A percentile compares a stretch with the other conserved stretches of the same genome.
Evolutionary conservation across 768 basidiomycete genomes (phyloP).

Genomic region (Zangia roseola): DNA sequence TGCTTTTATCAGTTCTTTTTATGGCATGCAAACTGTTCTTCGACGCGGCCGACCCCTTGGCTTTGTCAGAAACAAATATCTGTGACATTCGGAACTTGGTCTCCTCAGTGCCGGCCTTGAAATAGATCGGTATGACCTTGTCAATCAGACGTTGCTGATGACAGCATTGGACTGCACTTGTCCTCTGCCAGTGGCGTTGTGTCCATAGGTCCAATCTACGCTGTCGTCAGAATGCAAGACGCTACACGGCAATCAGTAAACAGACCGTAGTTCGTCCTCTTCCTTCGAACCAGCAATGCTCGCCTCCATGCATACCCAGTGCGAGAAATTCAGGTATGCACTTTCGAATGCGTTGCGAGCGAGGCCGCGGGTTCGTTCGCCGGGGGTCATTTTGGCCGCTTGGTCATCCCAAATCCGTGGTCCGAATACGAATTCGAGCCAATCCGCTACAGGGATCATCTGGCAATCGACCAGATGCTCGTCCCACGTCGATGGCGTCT

Average conservation of each 20-base stretch:
- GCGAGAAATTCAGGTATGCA: conserved; percentile 13
- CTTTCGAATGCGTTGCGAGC: conserved; percentile 3
- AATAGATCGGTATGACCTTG: conserved; percentile 15
- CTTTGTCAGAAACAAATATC: conserved; percentile 20
- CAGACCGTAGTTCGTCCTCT: not conserved
- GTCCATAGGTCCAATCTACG: conserved; percentile 1
- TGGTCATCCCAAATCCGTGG: not conserved
- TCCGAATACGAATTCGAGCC: conserved; percentile 13
- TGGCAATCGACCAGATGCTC: conserved; percentile 8
- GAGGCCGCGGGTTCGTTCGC: no score
- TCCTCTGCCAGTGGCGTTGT: no score
- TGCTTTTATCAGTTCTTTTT: not conserved
- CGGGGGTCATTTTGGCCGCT: no score
- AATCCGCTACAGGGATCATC: conserved; percentile 9
- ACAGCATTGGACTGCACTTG: conserved; percentile 18
- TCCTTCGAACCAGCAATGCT: conserved; percentile 5
- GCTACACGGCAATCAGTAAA: no score
- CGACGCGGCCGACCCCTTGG: not conserved
- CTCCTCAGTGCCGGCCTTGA: not conserved
- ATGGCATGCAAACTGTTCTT: not conserved
- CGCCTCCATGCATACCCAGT: conserved; percentile 13
- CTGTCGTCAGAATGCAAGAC: not conserved
- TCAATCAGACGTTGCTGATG: conserved; percentile 10
- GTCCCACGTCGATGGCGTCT: conserved; percentile 1
- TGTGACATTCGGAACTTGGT: conserved; percentile 6